Evolutionary conservation across 2,329 filamentous ascomycete species (phyloP).

Genomic region (Penicillium sp.): DNA sequence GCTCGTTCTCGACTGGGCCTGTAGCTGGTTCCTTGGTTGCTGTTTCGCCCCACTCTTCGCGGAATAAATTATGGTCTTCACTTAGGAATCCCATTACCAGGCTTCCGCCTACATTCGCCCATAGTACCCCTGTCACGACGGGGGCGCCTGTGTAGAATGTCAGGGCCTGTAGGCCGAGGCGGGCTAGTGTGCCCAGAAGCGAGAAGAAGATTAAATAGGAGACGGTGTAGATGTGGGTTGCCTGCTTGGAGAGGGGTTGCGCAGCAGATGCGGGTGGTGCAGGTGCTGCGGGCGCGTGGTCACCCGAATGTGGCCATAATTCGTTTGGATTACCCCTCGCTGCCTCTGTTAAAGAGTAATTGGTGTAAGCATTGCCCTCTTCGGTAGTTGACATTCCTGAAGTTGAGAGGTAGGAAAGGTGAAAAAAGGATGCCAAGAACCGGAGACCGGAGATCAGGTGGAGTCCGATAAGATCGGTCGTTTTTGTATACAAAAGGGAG

Average conservation of each 20-base stretch:
- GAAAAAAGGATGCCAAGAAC: constrained; percentile 7
- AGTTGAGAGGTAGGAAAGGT: neutral
- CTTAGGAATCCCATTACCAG: constrained; percentile 80
- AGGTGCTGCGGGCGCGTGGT: constrained; percentile 10
- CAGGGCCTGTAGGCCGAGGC: constrained; percentile 74
- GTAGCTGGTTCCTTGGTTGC: constrained; percentile 30
- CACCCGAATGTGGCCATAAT: constrained; percentile 12
- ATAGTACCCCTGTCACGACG: constrained; percentile 70
- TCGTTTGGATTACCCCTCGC: neutral
- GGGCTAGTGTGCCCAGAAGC: constrained; percentile 76
- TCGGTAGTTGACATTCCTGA: neutral
- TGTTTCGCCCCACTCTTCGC: constrained; percentile 58
- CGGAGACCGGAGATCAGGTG: constrained; percentile 8
- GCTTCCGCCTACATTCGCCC: constrained; percentile 84
- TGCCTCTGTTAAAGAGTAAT: neutral
- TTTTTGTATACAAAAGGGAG: constrained; percentile 2
- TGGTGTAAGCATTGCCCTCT: neutral
- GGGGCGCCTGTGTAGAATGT: constrained; percentile 78
- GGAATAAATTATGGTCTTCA: constrained; percentile 75
- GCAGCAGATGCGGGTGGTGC: constrained; percentile 7
- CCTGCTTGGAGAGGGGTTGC: constrained; percentile 47
- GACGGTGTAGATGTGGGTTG: constrained; percentile 66
- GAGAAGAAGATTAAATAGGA: constrained; percentile 85
- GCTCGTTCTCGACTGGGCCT: constrained; percentile 13
- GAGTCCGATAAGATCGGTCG: constrained; percentile 5